phyloP scores from a whole-genome alignment of 768 basidiomycete genomes.

The Lactifluus hygrophoroides region DNA sequence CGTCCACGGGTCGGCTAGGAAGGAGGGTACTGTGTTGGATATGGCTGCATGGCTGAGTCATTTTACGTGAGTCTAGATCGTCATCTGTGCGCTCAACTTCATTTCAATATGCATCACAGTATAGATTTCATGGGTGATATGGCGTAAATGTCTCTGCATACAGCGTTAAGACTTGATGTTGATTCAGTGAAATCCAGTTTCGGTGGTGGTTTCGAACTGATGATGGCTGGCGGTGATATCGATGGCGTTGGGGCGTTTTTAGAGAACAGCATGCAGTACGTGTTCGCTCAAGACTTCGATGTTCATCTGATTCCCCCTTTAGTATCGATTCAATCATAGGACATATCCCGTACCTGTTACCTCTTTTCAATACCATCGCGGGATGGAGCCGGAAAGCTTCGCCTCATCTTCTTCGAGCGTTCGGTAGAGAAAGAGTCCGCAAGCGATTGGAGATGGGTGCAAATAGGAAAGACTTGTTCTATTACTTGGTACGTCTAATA shows the following conservation, averaged over 20 bases:
- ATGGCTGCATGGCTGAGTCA: constrained; percentile 30
- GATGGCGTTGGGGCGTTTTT: not conserved
- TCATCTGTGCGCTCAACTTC: not conserved
- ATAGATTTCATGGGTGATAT: constrained; percentile 44
- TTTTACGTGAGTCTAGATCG: constrained; percentile 29
- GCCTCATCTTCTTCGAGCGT: not conserved
- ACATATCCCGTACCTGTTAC: not conserved
- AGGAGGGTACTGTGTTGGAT: constrained; percentile 24
- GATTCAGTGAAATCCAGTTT: constrained; percentile 19
- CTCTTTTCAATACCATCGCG: not conserved
- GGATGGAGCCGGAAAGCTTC: not conserved
- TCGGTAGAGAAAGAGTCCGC: not conserved
- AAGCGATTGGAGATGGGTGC: constrained; percentile 3
- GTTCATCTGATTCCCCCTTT: not conserved
- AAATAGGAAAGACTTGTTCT: constrained; percentile 30
- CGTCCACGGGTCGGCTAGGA: not conserved
- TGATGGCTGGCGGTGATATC: constrained; percentile 19
- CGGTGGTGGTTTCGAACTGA: constrained; percentile 24
- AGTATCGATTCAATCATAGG: not conserved
- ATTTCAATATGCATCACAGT: constrained; percentile 21
- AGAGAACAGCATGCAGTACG: not conserved
- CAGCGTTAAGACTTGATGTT: not conserved
- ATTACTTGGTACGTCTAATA: constrained; percentile 28
- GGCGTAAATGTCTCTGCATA: constrained; percentile 27
- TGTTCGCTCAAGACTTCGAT: not conserved